Conservation (phyloP, 208 protist genomes). For the Leptomonas pyrrhocoris region DNA sequence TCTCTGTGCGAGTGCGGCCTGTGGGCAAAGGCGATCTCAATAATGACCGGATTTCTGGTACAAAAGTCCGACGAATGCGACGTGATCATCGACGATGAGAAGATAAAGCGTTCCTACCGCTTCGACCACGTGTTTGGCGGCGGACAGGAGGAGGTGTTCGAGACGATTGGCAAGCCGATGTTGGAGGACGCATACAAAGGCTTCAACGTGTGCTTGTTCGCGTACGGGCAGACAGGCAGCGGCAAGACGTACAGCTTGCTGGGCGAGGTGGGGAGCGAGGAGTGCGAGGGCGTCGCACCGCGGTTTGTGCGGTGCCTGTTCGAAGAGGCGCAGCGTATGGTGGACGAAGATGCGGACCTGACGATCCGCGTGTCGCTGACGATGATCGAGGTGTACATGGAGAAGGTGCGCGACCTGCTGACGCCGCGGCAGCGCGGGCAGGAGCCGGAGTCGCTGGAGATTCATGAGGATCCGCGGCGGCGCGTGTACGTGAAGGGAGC, state of each 20-base stretch:
- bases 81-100: constrained; percentile 33
- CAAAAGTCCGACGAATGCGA: neutral
- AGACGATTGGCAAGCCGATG: constrained; percentile 78
- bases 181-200: constrained; percentile 81
- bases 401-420: constrained; percentile 79
- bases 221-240: constrained; percentile 83
- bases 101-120: constrained; percentile 28
- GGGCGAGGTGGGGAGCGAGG: constrained; percentile 49
- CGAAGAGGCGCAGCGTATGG: constrained; percentile 43
- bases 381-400: constrained; percentile 87
- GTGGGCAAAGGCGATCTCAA: constrained; percentile 20
- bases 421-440: constrained; percentile 61
- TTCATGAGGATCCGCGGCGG: constrained; percentile 62
- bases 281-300: constrained; percentile 40
- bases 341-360: constrained; percentile 57
- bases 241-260: too few relatives aligned
- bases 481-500: constrained; percentile 68
- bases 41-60: constrained; percentile 21
- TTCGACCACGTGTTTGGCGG: constrained; percentile 57
- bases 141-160: constrained; percentile 67
- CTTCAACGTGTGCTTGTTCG: constrained; percentile 85
- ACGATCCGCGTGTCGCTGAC: constrained; percentile 69
- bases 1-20: constrained; percentile 37
- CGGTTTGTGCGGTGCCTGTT: constrained; percentile 49
- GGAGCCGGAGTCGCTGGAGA: constrained; percentile 77